These are phyloP conservation scores for Periconia macrospinosa DNA, from an alignment of 2,329 filamentous ascomycete genomes.

Conservation along the genomic window DNA sequence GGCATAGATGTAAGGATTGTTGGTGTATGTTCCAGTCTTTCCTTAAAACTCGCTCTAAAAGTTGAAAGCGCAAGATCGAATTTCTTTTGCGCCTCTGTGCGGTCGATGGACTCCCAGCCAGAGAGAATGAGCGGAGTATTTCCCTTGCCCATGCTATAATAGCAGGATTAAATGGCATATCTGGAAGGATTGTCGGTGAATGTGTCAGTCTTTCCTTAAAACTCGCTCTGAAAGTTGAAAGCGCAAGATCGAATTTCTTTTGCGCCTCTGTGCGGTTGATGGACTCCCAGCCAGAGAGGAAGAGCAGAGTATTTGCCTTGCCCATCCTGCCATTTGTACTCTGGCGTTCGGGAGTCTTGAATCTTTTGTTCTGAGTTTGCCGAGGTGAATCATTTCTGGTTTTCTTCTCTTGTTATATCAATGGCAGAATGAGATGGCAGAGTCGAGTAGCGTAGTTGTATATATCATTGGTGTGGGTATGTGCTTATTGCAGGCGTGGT, in stretches of 20 bases:
- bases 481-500: no score
- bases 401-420: no score
- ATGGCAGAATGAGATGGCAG: no score
- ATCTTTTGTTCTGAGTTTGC: background rate
- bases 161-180: conserved; percentile 13
- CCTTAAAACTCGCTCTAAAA: conserved; percentile 18
- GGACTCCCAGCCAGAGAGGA: background rate
- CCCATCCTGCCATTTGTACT: no score
- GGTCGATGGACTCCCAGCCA: conserved; percentile 31
- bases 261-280: conserved; percentile 14
- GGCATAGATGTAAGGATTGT: conserved; percentile 11
- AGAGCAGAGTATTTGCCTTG: no score
- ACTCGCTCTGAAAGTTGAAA: conserved; percentile 17
- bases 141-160: conserved; percentile 16
- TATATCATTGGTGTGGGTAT: no score
- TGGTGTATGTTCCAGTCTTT: conserved; percentile 8
- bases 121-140: conserved; percentile 6
- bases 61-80: conserved; percentile 34
- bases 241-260: conserved; percentile 36
- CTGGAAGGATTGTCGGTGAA: conserved; percentile 10
- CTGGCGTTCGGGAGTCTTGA: conserved; percentile 3
- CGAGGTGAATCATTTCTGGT: no score
- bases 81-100: conserved; percentile 20
- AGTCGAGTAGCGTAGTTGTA: no score
- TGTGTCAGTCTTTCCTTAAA: conserved; percentile 12